Base-by-base conservation (phyloP, 306 rosid species). In the Morella rubra region DNA sequence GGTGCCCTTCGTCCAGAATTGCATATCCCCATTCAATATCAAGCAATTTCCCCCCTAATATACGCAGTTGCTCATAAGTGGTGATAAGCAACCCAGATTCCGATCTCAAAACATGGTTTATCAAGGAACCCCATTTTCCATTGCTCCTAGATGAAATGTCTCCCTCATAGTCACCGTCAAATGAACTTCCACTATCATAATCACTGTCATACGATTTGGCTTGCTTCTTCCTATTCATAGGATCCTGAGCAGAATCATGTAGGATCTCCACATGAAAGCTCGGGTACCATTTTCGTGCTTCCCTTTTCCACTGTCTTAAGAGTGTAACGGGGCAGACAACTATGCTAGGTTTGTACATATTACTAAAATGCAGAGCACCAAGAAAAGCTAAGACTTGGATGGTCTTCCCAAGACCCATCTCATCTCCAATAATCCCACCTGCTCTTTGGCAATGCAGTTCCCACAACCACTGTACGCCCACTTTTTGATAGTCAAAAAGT, bases 361-460 rank as follows among this genome's bases (percentile, higher is more conserved):
- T 89, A 87, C 98, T 95, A 67, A 89, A 92, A 90, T 92, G 97
- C 89, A 95, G 77, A 50, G 97, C 90, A 83, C 93, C 97, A 50
- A 95, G 96, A 83, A 92, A 95, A 58, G 98, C 86, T 78, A 92
- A 83, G 73, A 95, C 88, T 86, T 95, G 98, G 83, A 95, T 85
- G 70, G 98, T 95, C 87, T 95, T 95, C 60, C 97, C 98, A 62
- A 95, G 97, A 77, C 98, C 98, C 98, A 95, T 95, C 90, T 95
- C 98, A 79, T 95, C 98, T 67, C 98, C 97, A 68, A 95, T 92
- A 84, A 95, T 95, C 82, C 98, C 98, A 77, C 98, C 98, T 49
- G 97, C 93, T 79, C 85, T 89, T 82, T 95, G 98, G 92, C 98
- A 92, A 86, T 95, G 98, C 86, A 95, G 79, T 86, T 95, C 98